Evolutionary conservation across 331 rosid genomes (phyloP).

Genomic region (Quercus lobata): DNA sequence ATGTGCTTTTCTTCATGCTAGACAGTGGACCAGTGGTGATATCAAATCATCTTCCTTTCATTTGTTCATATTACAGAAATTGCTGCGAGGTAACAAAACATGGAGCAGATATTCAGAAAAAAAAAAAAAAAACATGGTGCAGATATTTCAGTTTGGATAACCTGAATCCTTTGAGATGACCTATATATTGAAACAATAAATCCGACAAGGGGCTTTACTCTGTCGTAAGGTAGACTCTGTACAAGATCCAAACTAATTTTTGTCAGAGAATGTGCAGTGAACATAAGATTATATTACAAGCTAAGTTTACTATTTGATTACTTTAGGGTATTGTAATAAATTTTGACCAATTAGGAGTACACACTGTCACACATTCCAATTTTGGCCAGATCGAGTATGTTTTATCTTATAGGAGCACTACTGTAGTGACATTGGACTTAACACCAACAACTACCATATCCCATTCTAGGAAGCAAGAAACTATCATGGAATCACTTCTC

Average conservation of each 20-base stretch:
- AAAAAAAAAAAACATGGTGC: too few species aligned
- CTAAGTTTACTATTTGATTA: background rate
- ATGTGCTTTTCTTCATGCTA: too few species aligned
- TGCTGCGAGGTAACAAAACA: too few species aligned
- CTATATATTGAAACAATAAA: background rate
- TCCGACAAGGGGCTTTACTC: background rate
- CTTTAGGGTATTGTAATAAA: background rate
- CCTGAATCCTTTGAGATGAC: background rate
- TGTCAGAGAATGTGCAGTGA: conserved; percentile 1
- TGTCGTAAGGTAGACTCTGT: background rate
- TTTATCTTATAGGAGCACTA: background rate
- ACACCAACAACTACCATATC: background rate
- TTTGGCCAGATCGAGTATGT: background rate
- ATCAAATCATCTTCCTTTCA: too few species aligned
- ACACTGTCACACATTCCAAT: background rate
- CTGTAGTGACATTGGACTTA: background rate
- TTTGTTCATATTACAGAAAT: too few species aligned
- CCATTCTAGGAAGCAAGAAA: background rate
- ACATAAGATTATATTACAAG: background rate
- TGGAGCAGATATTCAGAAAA: background rate
- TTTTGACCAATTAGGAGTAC: background rate
- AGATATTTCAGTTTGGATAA: background rate
- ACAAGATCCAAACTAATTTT: background rate
- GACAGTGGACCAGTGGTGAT: too few species aligned
- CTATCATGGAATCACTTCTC: background rate